These are phyloP conservation scores for Aspergillus diversus DNA, from an alignment of 495 filamentous ascomycete genomes.

Conservation along the genomic window DNA sequence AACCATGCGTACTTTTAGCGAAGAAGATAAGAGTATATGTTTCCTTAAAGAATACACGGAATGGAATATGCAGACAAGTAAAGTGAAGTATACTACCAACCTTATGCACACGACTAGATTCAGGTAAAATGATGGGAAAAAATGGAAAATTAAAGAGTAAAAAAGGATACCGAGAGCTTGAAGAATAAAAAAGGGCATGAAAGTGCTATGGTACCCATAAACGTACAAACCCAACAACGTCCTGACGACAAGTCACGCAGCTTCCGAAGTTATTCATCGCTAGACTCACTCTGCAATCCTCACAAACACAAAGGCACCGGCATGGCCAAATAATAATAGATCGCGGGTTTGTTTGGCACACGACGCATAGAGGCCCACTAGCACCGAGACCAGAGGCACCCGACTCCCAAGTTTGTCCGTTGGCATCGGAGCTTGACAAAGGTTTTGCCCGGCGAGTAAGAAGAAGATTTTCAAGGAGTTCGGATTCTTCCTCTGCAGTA, in stretches of 20 bases:
- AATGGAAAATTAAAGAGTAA: conserved; percentile 10
- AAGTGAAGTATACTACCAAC: background rate
- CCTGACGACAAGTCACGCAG: conserved; percentile 89
- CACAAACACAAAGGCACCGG: conserved; percentile 89
- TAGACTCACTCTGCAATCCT: conserved; percentile 90
- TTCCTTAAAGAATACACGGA: background rate
- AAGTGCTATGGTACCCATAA: conserved; percentile 78
- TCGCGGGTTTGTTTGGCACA: conserved; percentile 85
- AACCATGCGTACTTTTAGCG: too few relatives aligned
- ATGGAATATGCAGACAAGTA: background rate
- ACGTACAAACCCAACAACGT: conserved; percentile 83
- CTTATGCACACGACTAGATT: conserved; percentile 8
- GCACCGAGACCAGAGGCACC: conserved; percentile 72
- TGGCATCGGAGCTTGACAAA: conserved; percentile 23
- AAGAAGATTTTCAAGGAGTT: conserved; percentile 80
- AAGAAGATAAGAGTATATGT: background rate
- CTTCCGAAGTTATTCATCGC: conserved; percentile 97
- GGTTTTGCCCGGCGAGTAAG: conserved; percentile 56
- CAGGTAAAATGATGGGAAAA: conserved; percentile 7
- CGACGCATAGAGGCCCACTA: conserved; percentile 85
- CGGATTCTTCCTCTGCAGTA: conserved; percentile 74
- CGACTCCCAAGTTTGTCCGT: conserved; percentile 58
- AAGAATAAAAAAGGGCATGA: conserved; percentile 4
- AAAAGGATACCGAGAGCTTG: background rate
- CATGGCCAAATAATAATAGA: conserved; percentile 97